These are phyloP conservation scores for Martensiomyces pterosporus DNA, from an alignment of 192 early-diverging fungal species.

Conservation along the genomic window DNA sequence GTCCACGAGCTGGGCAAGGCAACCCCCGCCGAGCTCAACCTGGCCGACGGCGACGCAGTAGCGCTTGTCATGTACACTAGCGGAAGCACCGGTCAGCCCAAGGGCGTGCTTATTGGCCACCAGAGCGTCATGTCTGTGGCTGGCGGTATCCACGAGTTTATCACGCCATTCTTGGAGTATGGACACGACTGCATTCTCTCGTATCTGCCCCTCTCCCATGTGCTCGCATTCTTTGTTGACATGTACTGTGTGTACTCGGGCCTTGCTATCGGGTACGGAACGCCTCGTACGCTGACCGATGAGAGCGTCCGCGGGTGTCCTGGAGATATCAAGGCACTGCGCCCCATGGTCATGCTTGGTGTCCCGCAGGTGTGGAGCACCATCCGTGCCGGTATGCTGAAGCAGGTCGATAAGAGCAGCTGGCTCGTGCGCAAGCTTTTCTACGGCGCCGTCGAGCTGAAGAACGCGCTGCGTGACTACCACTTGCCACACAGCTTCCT, in stretches of 20 bases:
- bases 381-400: conserved; percentile 82
- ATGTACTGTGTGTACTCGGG: conserved; percentile 61
- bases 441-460: conserved; percentile 67
- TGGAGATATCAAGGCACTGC: conserved; percentile 74
- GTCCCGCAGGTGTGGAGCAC: conserved; percentile 84
- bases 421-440: conserved; percentile 69
- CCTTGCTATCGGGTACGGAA: conserved; percentile 62
- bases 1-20: conserved; percentile 64
- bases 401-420: conserved; percentile 58
- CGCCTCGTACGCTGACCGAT: conserved; percentile 67
- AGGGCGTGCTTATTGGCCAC: conserved; percentile 87
- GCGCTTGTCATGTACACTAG: conserved; percentile 91
- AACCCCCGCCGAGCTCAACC: conserved; percentile 39
- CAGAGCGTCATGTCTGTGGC: conserved; percentile 73
- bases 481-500: conserved; percentile 63
- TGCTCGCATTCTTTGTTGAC: conserved; percentile 82
- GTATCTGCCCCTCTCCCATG: conserved; percentile 85
- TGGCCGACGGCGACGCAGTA: conserved; percentile 50
- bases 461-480: conserved; percentile 55
- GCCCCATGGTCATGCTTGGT: conserved; percentile 73
- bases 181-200: conserved; percentile 59
- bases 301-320: conserved; percentile 69
- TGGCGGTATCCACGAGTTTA: conserved; percentile 39
- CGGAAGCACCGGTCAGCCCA: conserved; percentile 89
- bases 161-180: conserved; percentile 33